A percentile compares a stretch with the other conserved stretches of the same genome.
phyloP scores from a whole-genome alignment of 1,284 basidiomycete species.

The Termitomyces sp. region DNA sequence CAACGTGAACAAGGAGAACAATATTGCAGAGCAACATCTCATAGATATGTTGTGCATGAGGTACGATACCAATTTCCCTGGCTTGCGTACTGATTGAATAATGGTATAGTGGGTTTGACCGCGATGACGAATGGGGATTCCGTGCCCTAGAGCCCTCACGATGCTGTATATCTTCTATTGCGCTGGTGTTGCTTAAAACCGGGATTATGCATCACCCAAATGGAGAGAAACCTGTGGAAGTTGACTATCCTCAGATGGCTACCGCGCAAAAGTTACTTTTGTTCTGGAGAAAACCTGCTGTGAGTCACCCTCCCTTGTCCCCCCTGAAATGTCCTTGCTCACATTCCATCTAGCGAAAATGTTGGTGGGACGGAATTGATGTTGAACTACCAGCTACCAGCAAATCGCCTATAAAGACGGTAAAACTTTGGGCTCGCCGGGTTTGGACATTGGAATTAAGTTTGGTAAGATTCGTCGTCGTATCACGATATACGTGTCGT shows the following conservation, averaged over 20 bases:
- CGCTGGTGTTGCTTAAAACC: conserved; percentile 95
- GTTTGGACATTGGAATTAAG: conserved; percentile 99
- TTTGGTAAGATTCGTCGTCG: conserved; percentile 54
- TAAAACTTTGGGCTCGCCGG: conserved; percentile 93
- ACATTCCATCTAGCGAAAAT: conserved; percentile 70
- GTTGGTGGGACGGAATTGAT: conserved; percentile 99
- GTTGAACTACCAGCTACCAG: conserved; percentile 65
- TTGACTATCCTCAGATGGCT: conserved; percentile 91
- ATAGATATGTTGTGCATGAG: conserved; percentile 99
- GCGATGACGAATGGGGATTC: conserved; percentile 97
- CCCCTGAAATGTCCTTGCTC: neutral
- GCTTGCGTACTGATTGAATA: conserved; percentile 1
- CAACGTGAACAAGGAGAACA: conserved; percentile 99
- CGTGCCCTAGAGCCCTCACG: conserved; percentile 91
- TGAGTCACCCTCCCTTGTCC: conserved; percentile 37
- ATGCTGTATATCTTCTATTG: conserved; percentile 97
- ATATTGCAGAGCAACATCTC: conserved; percentile 96
- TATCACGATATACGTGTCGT: neutral
- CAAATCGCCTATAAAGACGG: conserved; percentile 46
- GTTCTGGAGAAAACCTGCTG: conserved; percentile 99
- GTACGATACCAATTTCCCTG: conserved; percentile 38
- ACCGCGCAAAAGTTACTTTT: conserved; percentile 96
- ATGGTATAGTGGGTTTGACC: conserved; percentile 82
- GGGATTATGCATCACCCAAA: conserved; percentile 80
- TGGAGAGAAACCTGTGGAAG: conserved; percentile 63